phyloP scores from a whole-genome alignment of 2,329 filamentous ascomycete genomes.

The Clonostachys sp. region DNA sequence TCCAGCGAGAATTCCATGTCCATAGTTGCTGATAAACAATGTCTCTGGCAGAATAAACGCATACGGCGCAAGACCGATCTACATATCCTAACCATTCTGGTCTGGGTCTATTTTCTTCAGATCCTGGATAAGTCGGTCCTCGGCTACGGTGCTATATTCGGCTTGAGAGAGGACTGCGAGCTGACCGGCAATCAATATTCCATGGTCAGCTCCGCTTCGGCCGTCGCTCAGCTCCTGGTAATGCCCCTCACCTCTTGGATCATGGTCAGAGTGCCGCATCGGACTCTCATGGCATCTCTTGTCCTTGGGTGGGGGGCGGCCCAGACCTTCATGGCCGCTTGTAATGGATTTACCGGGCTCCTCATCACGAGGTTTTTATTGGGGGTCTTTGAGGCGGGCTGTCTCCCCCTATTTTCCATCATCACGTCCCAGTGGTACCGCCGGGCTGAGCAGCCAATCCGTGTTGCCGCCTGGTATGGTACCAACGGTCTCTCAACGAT shows the following conservation, averaged over 20 bases:
- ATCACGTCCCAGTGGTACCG: conserved; percentile 44
- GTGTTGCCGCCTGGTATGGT: conserved; percentile 63
- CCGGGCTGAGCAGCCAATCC: conserved; percentile 52
- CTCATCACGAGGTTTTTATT: conserved; percentile 44
- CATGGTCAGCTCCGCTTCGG: conserved; percentile 49
- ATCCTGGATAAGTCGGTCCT: conserved; percentile 56
- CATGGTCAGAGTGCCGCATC: conserved; percentile 56
- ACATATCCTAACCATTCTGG: conserved; percentile 47
- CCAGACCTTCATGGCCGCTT: conserved; percentile 38
- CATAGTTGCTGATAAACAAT: neutral
- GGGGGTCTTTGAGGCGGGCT: conserved; percentile 45
- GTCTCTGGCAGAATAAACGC: conserved; percentile 33
- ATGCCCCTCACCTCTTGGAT: conserved; percentile 55
- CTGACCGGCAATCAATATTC: conserved; percentile 52
- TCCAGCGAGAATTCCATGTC: no score
- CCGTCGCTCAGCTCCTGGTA: conserved; percentile 57
- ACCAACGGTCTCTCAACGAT: conserved; percentile 56
- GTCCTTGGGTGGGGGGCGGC: conserved; percentile 38
- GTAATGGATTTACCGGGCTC: conserved; percentile 40
- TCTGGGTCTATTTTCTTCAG: conserved; percentile 57
- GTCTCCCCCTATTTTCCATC: conserved; percentile 39
- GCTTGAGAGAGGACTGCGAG: conserved; percentile 40
- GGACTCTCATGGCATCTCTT: conserved; percentile 49
- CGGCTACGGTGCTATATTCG: conserved; percentile 53
- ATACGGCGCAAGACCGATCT: conserved; percentile 59